Conservation (phyloP, 2,329 filamentous ascomycete genomes). For the Dendrostoma leiphaemia region DNA sequence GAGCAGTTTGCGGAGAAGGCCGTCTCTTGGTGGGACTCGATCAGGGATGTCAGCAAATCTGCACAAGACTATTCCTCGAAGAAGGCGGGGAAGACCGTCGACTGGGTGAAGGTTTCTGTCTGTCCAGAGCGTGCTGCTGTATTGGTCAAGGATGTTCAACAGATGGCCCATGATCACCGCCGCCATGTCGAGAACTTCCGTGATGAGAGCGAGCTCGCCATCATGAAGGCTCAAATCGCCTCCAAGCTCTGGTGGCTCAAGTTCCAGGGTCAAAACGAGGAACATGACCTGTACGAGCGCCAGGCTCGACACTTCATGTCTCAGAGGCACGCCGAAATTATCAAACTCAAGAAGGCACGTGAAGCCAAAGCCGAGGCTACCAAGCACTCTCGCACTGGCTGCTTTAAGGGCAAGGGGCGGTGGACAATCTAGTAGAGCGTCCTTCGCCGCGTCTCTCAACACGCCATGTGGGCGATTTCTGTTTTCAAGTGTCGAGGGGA, state of each 20-base stretch:
- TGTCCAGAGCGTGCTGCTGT: slow-evolving; percentile 22
- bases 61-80: slow-evolving; percentile 21
- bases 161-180: slow-evolving; percentile 29
- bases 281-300: slow-evolving; percentile 41
- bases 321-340: slow-evolving; percentile 32
- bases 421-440: slow-evolving; percentile 15
- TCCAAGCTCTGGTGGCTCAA: slow-evolving; percentile 59
- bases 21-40: slow-evolving; percentile 27
- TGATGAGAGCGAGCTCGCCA: slow-evolving; percentile 40
- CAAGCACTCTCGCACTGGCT: slow-evolving; percentile 9
- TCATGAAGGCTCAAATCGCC: slow-evolving; percentile 53
- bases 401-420: slow-evolving; percentile 4
- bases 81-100: slow-evolving; percentile 22
- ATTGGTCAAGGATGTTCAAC: slow-evolving; percentile 28
- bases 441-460: background rate
- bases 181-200: slow-evolving; percentile 32
- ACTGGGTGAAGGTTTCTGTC: slow-evolving; percentile 26
- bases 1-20: slow-evolving; percentile 30
- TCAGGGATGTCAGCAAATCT: slow-evolving; percentile 26
- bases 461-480: background rate
- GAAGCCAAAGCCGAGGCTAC: background rate
- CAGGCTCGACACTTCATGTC: slow-evolving; percentile 45
- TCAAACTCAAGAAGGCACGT: slow-evolving; percentile 29
- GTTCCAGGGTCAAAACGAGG: slow-evolving; percentile 46
- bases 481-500: background rate